Evolutionary conservation across 306 rosid genomes (phyloP), one percentile per base, ranked within the genome.

Genomic region (Cucumis cinereus): DNA sequence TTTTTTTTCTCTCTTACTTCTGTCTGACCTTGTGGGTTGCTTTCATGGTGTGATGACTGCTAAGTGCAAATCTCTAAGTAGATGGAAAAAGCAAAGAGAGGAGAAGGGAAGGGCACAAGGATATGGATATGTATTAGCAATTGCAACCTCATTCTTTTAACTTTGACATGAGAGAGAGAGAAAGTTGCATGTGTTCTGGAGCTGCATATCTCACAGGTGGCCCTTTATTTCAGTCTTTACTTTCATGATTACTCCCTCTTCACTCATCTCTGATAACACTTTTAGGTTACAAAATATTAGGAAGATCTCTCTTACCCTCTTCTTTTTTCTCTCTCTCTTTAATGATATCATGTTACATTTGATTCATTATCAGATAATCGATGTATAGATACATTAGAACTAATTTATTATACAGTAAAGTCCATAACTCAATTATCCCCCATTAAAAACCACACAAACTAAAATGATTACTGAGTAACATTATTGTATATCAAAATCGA

Each of bases 151-250:
- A 22, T 43, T n/a, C 54, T 67, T 23, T 63, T 6, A 63, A 67
- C 74, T 40, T 41, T 67, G n/a, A 69, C 57, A 69, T 38, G 73
- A 63, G 45, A 67, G 73, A 67, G 73, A 66, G 52, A 40, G 73
- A 60, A 6, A 61, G 68, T 64, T 64, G 50, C 72, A 64, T 64
- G 72, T 36, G 50, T 64, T 19, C 36, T 49, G 50, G 50, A 36
- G 72, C 72, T 64, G 28, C 72, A 38, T 64, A 36, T 64, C 72
- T 64, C 72, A 36, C 50, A 62, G 69, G 69, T 62, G 69, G 69
- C 69, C 69, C 69, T 33, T 62, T 33, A 33, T 62, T 62, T 62
- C 69, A 62, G 69, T 61, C 69, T 15, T 43, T 33, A 33, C 69
- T 62, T 62, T 62, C 11, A 62, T 62, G 13, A 35, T 62, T 62